A percentile compares a stretch with the other conserved stretches of the same genome.
Conservation (phyloP, 176 grass and related monocot genomes). For the Phoenix roebelenii region DNA sequence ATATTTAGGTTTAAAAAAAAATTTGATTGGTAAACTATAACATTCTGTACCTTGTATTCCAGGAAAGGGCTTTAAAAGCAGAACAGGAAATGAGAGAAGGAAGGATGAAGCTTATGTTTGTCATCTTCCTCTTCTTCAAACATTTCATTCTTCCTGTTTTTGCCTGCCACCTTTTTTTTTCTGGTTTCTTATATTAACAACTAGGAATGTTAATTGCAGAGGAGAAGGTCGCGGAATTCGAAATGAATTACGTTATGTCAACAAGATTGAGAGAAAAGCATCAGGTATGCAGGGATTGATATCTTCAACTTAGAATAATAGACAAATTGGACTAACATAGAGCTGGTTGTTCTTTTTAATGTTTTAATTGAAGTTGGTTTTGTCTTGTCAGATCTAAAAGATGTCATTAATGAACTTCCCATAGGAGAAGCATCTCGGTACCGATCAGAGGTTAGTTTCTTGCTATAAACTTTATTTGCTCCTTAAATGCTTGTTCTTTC, state of each 20-base stretch:
- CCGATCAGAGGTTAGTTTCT: background rate
- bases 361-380: background rate
- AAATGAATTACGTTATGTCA: background rate
- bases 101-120: background rate
- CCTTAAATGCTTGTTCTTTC: background rate
- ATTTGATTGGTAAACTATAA: background rate
- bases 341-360: background rate
- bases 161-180: background rate
- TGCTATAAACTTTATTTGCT: background rate
- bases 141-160: background rate
- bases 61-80: background rate
- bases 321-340: background rate
- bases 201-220: background rate
- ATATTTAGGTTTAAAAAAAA: too few species aligned
- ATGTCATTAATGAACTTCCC: slow-evolving; percentile 1
- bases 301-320: background rate
- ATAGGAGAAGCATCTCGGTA: slow-evolving; percentile 9
- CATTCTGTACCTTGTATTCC: slow-evolving; percentile 6
- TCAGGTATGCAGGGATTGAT: background rate
- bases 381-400: slow-evolving; percentile 7
- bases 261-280: slow-evolving; percentile 1
- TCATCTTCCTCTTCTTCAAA: background rate
- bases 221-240: slow-evolving; percentile 13
- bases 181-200: background rate
- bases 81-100: slow-evolving; percentile 1